Evolutionary conservation across 805 yeast species (phyloP).

Genomic region (Yamadazyma takamatsuzukensis): DNA sequence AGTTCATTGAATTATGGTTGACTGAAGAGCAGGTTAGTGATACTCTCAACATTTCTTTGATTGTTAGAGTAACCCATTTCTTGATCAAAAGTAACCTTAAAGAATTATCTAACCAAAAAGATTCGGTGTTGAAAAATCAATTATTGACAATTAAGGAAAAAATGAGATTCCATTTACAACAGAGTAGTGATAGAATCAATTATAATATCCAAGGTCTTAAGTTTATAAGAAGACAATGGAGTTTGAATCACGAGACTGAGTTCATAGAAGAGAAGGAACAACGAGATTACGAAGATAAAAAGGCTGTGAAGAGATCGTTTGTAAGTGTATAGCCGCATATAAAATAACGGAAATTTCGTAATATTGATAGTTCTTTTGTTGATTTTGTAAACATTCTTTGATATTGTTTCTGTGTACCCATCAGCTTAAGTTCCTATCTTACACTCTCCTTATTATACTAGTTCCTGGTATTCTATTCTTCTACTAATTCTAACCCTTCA

Average conservation of each 20-base stretch:
- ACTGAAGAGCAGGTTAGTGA: constrained; percentile 29
- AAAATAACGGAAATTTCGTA: no score
- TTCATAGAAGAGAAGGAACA: constrained; percentile 68
- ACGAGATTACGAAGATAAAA: constrained; percentile 47
- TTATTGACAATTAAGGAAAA: constrained; percentile 59
- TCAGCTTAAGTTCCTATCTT: no score
- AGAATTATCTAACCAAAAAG: constrained; percentile 72
- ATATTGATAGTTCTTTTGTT: no score
- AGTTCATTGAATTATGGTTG: constrained; percentile 76
- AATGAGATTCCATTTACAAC: constrained; percentile 53
- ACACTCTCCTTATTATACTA: no score
- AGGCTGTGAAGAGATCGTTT: constrained; percentile 70
- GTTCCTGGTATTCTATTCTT: no score
- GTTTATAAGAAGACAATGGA: constrained; percentile 75
- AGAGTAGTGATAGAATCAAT: constrained; percentile 62
- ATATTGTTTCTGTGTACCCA: no score
- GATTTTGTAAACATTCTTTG: no score
- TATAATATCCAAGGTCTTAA: constrained; percentile 80
- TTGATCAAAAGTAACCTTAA: constrained; percentile 68
- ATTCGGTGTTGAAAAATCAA: constrained; percentile 59
- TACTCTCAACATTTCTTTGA: constrained; percentile 51
- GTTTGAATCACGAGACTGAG: constrained; percentile 65
- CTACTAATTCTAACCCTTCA: no score
- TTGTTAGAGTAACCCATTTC: constrained; percentile 75
- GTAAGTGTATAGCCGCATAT: constrained; percentile 39